A percentile compares a stretch with the other conserved stretches of the same genome.
Evolutionary conservation across 768 basidiomycete genomes (phyloP).

Genomic region (Tylopilus sp.): DNA sequence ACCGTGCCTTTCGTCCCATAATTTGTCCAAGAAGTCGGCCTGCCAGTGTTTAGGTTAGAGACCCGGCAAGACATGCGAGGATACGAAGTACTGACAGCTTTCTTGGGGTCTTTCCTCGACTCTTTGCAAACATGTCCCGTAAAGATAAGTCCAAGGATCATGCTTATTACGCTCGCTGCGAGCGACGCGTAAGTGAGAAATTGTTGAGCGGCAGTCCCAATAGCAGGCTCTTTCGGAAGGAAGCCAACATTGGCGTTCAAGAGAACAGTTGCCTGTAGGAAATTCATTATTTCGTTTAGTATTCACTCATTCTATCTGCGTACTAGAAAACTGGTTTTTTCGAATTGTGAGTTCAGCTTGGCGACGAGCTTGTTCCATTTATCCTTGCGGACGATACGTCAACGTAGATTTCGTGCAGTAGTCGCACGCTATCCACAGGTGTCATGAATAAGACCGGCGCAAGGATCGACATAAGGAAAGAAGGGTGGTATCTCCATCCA

Average conservation of each 20-base stretch:
- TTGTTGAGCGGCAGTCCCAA: slow-evolving; percentile 27
- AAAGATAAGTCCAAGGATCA: slow-evolving; percentile 42
- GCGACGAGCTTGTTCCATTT: slow-evolving; percentile 44
- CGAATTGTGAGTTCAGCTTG: slow-evolving; percentile 46
- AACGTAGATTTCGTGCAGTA: slow-evolving; percentile 46
- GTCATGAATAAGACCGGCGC: slow-evolving; percentile 48
- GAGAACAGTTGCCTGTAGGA: slow-evolving; percentile 50
- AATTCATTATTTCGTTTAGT: not conserved
- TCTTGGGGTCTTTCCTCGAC: slow-evolving; percentile 24
- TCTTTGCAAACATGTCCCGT: slow-evolving; percentile 39
- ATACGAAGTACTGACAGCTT: slow-evolving; percentile 32
- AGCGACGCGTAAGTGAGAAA: slow-evolving; percentile 44
- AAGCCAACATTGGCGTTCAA: slow-evolving; percentile 58
- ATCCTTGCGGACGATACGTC: slow-evolving; percentile 41
- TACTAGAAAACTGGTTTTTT: slow-evolving; percentile 53
- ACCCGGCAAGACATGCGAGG: not conserved
- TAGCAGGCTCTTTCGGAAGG: slow-evolving; percentile 47
- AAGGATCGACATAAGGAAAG: slow-evolving; percentile 35
- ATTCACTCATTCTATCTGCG: slow-evolving; percentile 11
- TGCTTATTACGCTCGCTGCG: slow-evolving; percentile 30
- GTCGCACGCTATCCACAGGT: slow-evolving; percentile 44
- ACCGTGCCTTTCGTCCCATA: slow-evolving; percentile 32
- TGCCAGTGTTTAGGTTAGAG: slow-evolving; percentile 7
- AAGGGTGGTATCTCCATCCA: slow-evolving; percentile 25
- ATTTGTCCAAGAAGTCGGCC: slow-evolving; percentile 14